Evolutionary conservation across 148 eudicot species (phyloP), one percentile per base, ranked within the genome.

Genomic region (Amaranthus palmeri): DNA sequence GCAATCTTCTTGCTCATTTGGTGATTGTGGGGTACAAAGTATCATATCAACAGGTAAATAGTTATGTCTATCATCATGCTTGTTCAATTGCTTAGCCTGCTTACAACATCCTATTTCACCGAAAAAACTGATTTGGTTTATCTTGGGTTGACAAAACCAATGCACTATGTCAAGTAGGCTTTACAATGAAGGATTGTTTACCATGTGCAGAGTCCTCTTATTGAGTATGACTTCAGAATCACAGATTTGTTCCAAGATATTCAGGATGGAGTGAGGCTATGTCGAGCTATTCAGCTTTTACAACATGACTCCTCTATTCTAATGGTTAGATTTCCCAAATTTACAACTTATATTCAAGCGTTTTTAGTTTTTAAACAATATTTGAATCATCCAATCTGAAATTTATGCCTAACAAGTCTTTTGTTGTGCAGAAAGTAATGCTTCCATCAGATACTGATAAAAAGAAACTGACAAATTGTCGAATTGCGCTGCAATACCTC

Each of bases 1-100:
- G 99, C 9, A 90, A 88, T 76, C 88, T 95, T 78, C 82, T 95
- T 67, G 90, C 99, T 66, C 99, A 95, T 82, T 85, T 95, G 36
- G 81, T 69, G 59, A 88, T 89, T 81, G 76, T 95, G 55, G 99
- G 99, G 53, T 95, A 88, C 84, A 95, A 86, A 79, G 93, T 95
- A 71, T 83, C 86, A 67, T 85, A 88, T 78, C 86, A 84, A 76
- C 98, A 95, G 88, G 99, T 91, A 83, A 74, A 78, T 55, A 63
- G 50, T 65, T 67, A 15, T 41, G 3, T 67, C 10, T 17, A 50
- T 50, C 47, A 43, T 53, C 61, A 25, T 62, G 17, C 72, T 43
- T 51, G 40, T 51, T 51, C 57, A 65, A 52, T 15, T 46, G 14
- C 70, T 46, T 51, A 52, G 41, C 49, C n/a, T 45, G 49, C 14